Evolutionary conservation across 75 land plant species (phyloP), one percentile per base, ranked within the genome.

Genomic region (Pinus taeda): DNA sequence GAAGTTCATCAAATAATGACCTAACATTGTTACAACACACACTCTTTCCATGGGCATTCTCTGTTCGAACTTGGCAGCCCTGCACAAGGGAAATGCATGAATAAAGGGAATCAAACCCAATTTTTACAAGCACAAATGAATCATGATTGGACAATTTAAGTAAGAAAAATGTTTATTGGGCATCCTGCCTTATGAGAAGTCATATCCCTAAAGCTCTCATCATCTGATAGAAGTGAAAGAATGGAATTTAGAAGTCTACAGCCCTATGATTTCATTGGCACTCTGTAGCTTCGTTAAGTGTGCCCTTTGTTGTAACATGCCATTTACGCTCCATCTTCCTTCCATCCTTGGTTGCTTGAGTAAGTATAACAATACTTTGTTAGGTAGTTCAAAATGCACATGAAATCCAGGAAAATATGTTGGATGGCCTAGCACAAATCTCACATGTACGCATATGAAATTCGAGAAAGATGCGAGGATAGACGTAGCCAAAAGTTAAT

Each of bases 1-100:
- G 99, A 36, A 97, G 95, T 75, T 97, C 98, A 80, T 97, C 99
- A 71, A 95, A 94, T 37, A 94, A 82, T 13, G 95, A 98, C 73
- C 99, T 91, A 20, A 97, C 99, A 75, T 97, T 97, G 77, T 97
- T 87, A 80, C 99, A 97, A 74, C 99, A 97, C 3, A 97, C 99
- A 45, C 83, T 86, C 72, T 97, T 95, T 29, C 90, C 98, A 76
- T 97, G 99, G 37, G 99, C 99, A 87, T 80, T 97, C 73, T 97
- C 92, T 76, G 98, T 88, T 78, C 99, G 83, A 42, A 97, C 90
- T 71, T 90, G 95, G 80, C 99, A 97, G 53, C 99, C 99, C 99
- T 97, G 78, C 33, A 60, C 20, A 74, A n/a, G 15, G 30, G 8
- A 20, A 61, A 78, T 36, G 37, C 24, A 21, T 18, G 13, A 57